A percentile compares a stretch with the other conserved stretches of the same genome.
Evolutionary conservation across 140 eudicot genomes (phyloP).

Genomic region (Ambrosia hybrid): DNA sequence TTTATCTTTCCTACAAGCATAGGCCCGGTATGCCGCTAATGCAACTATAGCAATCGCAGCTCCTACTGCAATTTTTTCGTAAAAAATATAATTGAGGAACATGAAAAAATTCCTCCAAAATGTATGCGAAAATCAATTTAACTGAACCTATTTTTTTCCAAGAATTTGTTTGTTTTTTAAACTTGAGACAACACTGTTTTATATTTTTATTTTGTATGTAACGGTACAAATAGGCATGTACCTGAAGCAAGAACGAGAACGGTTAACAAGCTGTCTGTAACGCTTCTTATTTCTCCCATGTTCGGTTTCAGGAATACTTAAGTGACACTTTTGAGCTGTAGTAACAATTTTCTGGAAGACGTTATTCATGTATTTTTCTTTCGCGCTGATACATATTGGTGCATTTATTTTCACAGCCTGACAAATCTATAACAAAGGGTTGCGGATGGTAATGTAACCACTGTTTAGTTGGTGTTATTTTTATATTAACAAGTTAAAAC

Average conservation of each 20-base stretch:
- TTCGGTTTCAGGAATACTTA: conserved; percentile 86
- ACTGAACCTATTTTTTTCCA: not conserved
- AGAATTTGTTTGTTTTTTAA: not conserved
- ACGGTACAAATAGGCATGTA: conserved; percentile 31
- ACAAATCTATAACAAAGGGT: conserved; percentile 55
- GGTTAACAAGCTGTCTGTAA: conserved; percentile 57
- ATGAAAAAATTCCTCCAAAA: not conserved
- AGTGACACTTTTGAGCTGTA: conserved; percentile 87
- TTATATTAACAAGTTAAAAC: not conserved
- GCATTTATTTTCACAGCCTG: conserved; percentile 77
- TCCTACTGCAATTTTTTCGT: conserved; percentile 59
- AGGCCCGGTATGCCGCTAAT: conserved; percentile 73
- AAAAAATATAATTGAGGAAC: conserved; percentile 8
- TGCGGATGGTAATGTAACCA: conserved; percentile 14
- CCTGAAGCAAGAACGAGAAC: conserved; percentile 75
- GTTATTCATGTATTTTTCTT: conserved; percentile 64
- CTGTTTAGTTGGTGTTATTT: conserved; percentile 1
- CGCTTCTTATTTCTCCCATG: conserved; percentile 76
- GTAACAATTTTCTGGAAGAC: conserved; percentile 65
- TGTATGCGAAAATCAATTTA: not conserved
- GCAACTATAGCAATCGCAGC: conserved; percentile 78
- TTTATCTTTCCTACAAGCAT: conserved; percentile 59
- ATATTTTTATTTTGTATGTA: not conserved
- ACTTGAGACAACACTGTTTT: not conserved
- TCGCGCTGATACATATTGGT: conserved; percentile 75